Evolutionary conservation across 352 stramenopile species (phyloP), one percentile per base, ranked within the genome.

Genomic region (Blastocystis sp.): DNA sequence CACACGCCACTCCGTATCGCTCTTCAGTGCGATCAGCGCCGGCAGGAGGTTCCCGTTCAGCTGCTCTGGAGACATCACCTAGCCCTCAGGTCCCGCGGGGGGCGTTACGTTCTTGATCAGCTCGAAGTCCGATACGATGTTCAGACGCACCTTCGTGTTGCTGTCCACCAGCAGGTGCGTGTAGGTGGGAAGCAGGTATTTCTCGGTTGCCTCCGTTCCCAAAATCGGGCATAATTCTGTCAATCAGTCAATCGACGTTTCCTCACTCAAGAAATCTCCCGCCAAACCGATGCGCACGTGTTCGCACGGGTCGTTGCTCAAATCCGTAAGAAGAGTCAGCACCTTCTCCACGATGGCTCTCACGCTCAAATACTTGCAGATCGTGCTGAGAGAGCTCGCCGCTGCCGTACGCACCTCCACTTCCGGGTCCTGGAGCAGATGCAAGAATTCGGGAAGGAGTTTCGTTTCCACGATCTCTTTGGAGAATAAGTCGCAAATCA

Each of bases 141-240:
- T 81, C 48, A 81, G 43, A 34, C 71, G 71, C 19, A 81, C 71
- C 21, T 65, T 62, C 43, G 71, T 81, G 45, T 60, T 81, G 28
- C 48, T 64, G 40, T 81, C 71, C n/a, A 65, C 56, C 48, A 81
- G 40, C 11, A 81, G n/a, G 7, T 53, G 43, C 28, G 71, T 38
- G 60, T 81, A 81, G 10, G 66, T 65, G 38, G 71, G 71, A 3
- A 81, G 43, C 5, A 81, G n/a, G 21, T n/a, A n/a, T 41, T 65
- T 62, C 43, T 81, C 71, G 38, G 71, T 81, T 2, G 28, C n/a
- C 48, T 81, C 43, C 23, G 48, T 34, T 9, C 71, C 71, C 48
- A 81, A 7, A 2, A 81, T 81, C 48, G 41, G 19, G 28, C 71
- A 81, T 2, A 81, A 19, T 48, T 81, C 71, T 81, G 61, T 52